A percentile compares a stretch with the other conserved stretches of the same genome.
Conservation (phyloP, 257 asterid species). For the Pogostemon cablin region DNA sequence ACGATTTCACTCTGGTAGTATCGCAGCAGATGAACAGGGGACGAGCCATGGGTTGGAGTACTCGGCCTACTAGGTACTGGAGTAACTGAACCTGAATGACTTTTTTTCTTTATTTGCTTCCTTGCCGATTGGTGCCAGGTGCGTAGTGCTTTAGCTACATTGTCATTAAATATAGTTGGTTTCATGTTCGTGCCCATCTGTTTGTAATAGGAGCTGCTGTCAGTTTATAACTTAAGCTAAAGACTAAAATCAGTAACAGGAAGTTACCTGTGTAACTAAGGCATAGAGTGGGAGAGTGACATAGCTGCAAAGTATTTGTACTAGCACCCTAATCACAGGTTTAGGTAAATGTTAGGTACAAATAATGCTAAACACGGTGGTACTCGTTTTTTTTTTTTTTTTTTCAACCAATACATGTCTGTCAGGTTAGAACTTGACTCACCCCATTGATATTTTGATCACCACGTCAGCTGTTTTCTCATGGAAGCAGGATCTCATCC, state of each 20-base stretch:
- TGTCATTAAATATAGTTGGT: slow-evolving; percentile 61
- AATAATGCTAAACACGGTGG: not conserved
- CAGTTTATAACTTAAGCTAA: not conserved
- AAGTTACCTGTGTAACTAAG: slow-evolving; percentile 62
- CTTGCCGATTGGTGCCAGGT: slow-evolving; percentile 59
- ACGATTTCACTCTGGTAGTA: slow-evolving; percentile 38
- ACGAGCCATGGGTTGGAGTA: slow-evolving; percentile 40
- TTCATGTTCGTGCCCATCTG: slow-evolving; percentile 76
- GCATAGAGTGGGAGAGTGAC: slow-evolving; percentile 73
- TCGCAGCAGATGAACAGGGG: slow-evolving; percentile 45
- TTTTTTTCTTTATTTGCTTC: slow-evolving; percentile 49
- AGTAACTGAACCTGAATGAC: slow-evolving; percentile 24
- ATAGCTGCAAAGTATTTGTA: slow-evolving; percentile 66
- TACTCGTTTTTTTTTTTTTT: not conserved
- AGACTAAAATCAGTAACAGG: not conserved
- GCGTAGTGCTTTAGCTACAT: slow-evolving; percentile 50
- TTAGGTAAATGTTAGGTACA: slow-evolving; percentile 2
- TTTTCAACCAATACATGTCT: not conserved
- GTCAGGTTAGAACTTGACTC: slow-evolving; percentile 14
- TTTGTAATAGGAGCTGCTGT: not conserved
- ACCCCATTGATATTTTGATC: slow-evolving; percentile 66
- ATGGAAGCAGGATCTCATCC: slow-evolving; percentile 62
- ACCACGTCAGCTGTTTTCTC: slow-evolving; percentile 40
- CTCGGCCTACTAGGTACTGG: slow-evolving; percentile 47
- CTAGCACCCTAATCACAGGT: slow-evolving; percentile 44